Conservation (phyloP, 371 early-diverging fungal species). For the Mortierella sp. region DNA sequence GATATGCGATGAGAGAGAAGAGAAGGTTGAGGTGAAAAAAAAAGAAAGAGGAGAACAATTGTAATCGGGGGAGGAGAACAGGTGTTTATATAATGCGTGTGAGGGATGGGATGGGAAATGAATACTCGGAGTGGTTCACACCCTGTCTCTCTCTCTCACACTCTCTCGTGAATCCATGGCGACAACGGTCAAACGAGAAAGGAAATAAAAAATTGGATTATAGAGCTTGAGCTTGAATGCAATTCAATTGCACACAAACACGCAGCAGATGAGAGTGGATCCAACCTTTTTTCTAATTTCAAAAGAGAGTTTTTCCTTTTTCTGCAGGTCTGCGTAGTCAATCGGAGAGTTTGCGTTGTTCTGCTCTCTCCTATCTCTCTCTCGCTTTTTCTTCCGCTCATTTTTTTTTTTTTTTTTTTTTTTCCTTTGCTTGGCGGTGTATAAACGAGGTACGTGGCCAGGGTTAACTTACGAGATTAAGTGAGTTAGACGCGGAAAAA, state of each 20-base stretch:
- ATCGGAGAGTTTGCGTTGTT: background rate
- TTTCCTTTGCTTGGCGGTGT: background rate
- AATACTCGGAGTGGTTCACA: background rate
- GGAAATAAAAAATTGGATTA: background rate
- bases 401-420: background rate
- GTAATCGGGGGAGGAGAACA: background rate
- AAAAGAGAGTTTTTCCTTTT: background rate
- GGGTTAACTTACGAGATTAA: background rate
- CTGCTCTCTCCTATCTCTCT: background rate
- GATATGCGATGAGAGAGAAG: too few relatives aligned
- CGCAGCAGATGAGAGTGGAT: background rate
- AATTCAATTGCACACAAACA: too few relatives aligned
- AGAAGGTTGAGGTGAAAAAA: background rate
- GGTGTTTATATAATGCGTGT: background rate
- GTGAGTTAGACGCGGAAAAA: background rate
- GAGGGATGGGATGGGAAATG: background rate
- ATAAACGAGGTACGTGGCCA: background rate
- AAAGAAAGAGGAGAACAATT: background rate
- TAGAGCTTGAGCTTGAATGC: background rate
- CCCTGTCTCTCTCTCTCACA: background rate
- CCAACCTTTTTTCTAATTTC: background rate
- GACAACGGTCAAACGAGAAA: background rate
- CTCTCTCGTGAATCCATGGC: background rate
- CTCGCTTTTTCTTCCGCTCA: background rate
- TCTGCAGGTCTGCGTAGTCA: conserved; percentile 1